Evolutionary conservation across 257 asterid genomes (phyloP).

Genomic region (Orobanche coerulescens): DNA sequence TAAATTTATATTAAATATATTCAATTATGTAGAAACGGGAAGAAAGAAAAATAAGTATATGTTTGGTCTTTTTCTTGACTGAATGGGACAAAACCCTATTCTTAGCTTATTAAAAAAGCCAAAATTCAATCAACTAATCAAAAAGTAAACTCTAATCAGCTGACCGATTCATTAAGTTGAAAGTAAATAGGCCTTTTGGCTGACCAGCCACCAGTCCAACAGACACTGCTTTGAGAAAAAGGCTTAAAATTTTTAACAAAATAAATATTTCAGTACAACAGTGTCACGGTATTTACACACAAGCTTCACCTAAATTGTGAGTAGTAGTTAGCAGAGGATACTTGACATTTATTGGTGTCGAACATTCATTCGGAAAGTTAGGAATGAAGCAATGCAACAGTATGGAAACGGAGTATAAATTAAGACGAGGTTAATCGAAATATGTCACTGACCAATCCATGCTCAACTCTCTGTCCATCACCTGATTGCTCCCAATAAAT

Average conservation of each 20-base stretch:
- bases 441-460: constrained; percentile 5
- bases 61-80: no score
- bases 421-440: neutral
- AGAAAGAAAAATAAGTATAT: no score
- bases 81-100: no score
- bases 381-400: neutral
- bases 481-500: constrained; percentile 73
- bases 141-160: no score
- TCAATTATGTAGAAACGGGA: no score
- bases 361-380: neutral
- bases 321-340: neutral
- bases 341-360: neutral
- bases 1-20: no score
- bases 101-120: no score
- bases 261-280: neutral
- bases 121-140: no score
- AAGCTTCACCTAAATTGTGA: neutral
- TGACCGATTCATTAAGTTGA: no score
- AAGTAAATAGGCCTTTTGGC: no score
- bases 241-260: neutral
- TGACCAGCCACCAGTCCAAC: no score
- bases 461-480: constrained; percentile 21
- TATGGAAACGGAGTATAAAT: constrained; percentile 12
- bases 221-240: no score
- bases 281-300: neutral